Percentiles rank a stretch among this genome's conserved stretches.
These are phyloP conservation scores for Blastomyces percursus DNA, from an alignment of 2,329 filamentous ascomycete species.

Conservation along the genomic window DNA sequence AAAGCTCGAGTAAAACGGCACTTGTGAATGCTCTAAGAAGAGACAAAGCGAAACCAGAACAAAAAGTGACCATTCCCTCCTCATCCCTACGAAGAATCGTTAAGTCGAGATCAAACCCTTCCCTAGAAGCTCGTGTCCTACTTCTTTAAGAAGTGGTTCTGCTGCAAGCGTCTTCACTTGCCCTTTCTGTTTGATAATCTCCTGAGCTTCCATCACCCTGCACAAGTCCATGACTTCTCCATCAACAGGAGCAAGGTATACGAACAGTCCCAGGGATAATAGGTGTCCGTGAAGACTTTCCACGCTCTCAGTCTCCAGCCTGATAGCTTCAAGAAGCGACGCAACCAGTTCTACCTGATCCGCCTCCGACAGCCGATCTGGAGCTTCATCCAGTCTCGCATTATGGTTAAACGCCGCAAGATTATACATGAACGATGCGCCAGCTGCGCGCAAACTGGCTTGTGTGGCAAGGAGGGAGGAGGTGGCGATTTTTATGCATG, in stretches of 20 bases:
- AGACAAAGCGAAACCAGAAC: conserved; percentile 21
- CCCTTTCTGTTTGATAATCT: conserved; percentile 46
- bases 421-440: conserved; percentile 76
- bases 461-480: conserved; percentile 67
- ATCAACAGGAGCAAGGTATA: conserved; percentile 57
- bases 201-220: conserved; percentile 61
- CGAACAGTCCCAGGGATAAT: conserved; percentile 62
- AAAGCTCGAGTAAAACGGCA: background rate
- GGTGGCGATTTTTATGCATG: conserved; percentile 59
- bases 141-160: conserved; percentile 46
- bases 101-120: conserved; percentile 22
- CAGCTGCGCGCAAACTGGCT: conserved; percentile 68
- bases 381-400: conserved; percentile 46
- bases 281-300: conserved; percentile 71
- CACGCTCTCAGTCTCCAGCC: conserved; percentile 39
- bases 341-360: conserved; percentile 75
- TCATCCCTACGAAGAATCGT: background rate
- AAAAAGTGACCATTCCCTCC: background rate
- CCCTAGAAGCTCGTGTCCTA: conserved; percentile 36
- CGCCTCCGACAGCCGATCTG: conserved; percentile 51
- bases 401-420: conserved; percentile 60
- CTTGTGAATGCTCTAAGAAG: background rate
- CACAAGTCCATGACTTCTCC: conserved; percentile 74
- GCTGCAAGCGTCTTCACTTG: conserved; percentile 46
- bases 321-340: conserved; percentile 64